These are phyloP conservation scores for Candida tallmaniae DNA, from an alignment of 805 yeast genomes.

Conservation along the genomic window DNA sequence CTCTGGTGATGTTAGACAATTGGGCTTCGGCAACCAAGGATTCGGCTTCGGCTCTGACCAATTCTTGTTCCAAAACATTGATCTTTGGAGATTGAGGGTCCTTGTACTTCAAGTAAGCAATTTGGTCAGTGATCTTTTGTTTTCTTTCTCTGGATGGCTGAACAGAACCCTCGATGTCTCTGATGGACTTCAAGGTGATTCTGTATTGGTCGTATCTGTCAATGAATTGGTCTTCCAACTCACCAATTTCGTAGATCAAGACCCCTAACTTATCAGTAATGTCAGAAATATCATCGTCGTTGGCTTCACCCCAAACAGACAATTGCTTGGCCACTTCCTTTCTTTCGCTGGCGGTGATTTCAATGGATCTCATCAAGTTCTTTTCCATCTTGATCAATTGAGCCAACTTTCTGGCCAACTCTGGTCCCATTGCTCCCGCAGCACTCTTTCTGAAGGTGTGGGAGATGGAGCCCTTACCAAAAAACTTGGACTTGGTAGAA, in stretches of 20 bases:
- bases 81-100: constrained; percentile 97
- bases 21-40: constrained; percentile 99
- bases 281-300: constrained; percentile 95
- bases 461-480: constrained; percentile 70
- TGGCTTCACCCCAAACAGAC: constrained; percentile 96
- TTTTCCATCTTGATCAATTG: constrained; percentile 94
- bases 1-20: constrained; percentile 96
- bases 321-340: constrained; percentile 96
- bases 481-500: constrained; percentile 65
- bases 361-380: constrained; percentile 90
- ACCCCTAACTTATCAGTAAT: constrained; percentile 97
- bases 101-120: constrained; percentile 96
- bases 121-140: constrained; percentile 95
- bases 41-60: constrained; percentile 99
- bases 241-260: constrained; percentile 91
- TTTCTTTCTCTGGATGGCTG: constrained; percentile 98
- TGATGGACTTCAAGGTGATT: constrained; percentile 86
- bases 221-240: constrained; percentile 95
- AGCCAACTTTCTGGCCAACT: constrained; percentile 85
- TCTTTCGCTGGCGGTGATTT: constrained; percentile 89
- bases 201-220: constrained; percentile 98
- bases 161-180: constrained; percentile 96
- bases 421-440: constrained; percentile 94
- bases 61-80: constrained; percentile 93
- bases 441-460: constrained; percentile 71